A percentile compares a stretch with the other conserved stretches of the same genome.
These are phyloP conservation scores for Blakeslea trispora DNA, from an alignment of 371 early-diverging fungal genomes.

Conservation along the genomic window DNA sequence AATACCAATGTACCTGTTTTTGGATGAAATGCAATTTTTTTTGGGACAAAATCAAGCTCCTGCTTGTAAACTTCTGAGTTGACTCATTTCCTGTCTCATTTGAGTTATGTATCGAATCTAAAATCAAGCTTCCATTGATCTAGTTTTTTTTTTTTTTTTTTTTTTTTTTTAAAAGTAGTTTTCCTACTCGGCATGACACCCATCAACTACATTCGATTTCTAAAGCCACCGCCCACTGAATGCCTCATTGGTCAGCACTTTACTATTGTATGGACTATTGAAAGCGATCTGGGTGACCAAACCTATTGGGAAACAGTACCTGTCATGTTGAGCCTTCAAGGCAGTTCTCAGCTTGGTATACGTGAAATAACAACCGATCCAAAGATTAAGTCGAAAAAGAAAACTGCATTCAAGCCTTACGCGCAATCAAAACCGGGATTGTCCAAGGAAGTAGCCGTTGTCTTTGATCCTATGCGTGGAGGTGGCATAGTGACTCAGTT, in stretches of 20 bases:
- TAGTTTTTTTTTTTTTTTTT: neutral
- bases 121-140: too few relatives aligned
- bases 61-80: too few relatives aligned
- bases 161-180: neutral
- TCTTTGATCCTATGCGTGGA: conserved; percentile 36
- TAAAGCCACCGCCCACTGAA: conserved; percentile 46
- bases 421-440: conserved; percentile 1
- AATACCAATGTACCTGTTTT: too few relatives aligned
- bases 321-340: conserved; percentile 18
- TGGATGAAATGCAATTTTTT: too few relatives aligned
- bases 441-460: conserved; percentile 11
- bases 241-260: conserved; percentile 34
- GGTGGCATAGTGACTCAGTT: conserved; percentile 37
- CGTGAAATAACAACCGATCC: conserved; percentile 12
- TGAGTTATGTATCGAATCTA: too few relatives aligned
- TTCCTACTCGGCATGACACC: conserved; percentile 11
- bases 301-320: conserved; percentile 30
- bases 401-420: conserved; percentile 7
- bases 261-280: conserved; percentile 47
- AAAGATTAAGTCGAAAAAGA: conserved; percentile 12
- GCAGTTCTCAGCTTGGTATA: conserved; percentile 14
- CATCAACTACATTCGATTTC: conserved; percentile 41
- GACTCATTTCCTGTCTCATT: too few relatives aligned
- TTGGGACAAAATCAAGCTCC: too few relatives aligned
- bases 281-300: conserved; percentile 49